A percentile compares a stretch with the other conserved stretches of the same genome.
Conservation (phyloP, 169 alveolate genomes). For the Cryptosporidium baileyi region DNA sequence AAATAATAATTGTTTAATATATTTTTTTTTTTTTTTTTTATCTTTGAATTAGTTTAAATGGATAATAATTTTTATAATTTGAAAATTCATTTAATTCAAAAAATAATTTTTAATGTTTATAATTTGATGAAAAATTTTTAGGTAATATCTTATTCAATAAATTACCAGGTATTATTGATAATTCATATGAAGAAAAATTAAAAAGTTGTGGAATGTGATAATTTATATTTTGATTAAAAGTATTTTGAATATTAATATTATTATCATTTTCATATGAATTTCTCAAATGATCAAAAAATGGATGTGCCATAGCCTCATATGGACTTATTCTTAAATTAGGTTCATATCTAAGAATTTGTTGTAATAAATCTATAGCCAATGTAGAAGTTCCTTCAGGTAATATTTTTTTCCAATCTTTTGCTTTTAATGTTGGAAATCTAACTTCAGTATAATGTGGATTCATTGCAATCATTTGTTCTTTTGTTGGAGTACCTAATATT, state of each 20-base stretch:
- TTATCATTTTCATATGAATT: conserved; percentile 58
- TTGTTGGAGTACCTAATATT: conserved; percentile 92
- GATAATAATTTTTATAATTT: background rate
- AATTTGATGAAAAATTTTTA: conserved; percentile 13
- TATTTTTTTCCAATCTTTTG: conserved; percentile 82
- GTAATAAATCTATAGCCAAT: conserved; percentile 82
- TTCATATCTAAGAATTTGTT: conserved; percentile 83
- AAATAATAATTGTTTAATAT: background rate
- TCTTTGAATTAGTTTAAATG: background rate
- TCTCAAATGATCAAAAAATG: conserved; percentile 92
- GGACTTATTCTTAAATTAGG: conserved; percentile 86
- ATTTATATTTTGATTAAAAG: conserved; percentile 1
- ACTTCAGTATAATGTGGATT: conserved; percentile 92
- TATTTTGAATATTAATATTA: background rate
- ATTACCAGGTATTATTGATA: conserved; percentile 57
- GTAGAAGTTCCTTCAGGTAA: conserved; percentile 80
- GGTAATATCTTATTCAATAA: conserved; percentile 50
- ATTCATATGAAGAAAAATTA: conserved; percentile 62
- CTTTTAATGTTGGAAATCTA: conserved; percentile 87
- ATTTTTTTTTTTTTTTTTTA: background rate
- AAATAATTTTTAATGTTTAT: background rate
- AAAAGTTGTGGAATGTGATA: conserved; percentile 33
- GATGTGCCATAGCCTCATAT: conserved; percentile 90
- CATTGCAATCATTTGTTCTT: conserved; percentile 91
- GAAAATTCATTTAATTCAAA: background rate